Conservation (phyloP, 345 rosid genomes). For the Camelina hispida region DNA sequence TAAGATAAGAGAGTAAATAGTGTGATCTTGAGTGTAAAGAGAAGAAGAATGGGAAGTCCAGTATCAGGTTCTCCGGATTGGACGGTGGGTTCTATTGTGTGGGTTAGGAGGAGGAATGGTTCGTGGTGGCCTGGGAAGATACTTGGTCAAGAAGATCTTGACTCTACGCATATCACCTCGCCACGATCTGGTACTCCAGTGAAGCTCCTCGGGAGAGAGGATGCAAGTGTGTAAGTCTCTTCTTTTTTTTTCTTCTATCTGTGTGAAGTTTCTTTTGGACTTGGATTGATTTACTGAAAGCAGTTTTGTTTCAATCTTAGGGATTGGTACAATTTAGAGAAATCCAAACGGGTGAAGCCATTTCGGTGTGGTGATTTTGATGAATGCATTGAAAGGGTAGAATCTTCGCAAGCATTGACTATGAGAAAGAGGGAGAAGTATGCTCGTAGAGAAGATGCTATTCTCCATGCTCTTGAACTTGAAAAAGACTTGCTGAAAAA, state of each 20-base stretch:
- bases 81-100: conserved; percentile 81
- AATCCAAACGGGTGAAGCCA: conserved; percentile 96
- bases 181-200: conserved; percentile 98
- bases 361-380: conserved; percentile 98
- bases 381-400: conserved; percentile 93
- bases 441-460: conserved; percentile 99
- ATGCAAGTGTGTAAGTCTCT: conserved; percentile 94
- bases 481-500: conserved; percentile 69
- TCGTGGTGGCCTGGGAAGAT: conserved; percentile 99
- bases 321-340: conserved; percentile 99
- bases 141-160: conserved; percentile 78
- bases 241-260: conserved; percentile 14
- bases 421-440: conserved; percentile 95
- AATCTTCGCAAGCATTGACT: conserved; percentile 75
- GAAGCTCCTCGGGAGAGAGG: conserved; percentile 98
- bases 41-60: conserved; percentile 54
- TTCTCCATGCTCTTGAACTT: conserved; percentile 98
- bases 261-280: background rate
- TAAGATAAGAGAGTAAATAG: conserved; percentile 25
- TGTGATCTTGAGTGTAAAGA: conserved; percentile 34
- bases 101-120: conserved; percentile 98
- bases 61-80: conserved; percentile 59
- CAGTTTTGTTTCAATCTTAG: conserved; percentile 44
- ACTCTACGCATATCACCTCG: conserved; percentile 74
- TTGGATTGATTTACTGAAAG: conserved; percentile 18